A percentile compares a stretch with the other conserved stretches of the same genome.
Conservation (phyloP, 768 basidiomycete species). For the Boletellus ananiceps region DNA sequence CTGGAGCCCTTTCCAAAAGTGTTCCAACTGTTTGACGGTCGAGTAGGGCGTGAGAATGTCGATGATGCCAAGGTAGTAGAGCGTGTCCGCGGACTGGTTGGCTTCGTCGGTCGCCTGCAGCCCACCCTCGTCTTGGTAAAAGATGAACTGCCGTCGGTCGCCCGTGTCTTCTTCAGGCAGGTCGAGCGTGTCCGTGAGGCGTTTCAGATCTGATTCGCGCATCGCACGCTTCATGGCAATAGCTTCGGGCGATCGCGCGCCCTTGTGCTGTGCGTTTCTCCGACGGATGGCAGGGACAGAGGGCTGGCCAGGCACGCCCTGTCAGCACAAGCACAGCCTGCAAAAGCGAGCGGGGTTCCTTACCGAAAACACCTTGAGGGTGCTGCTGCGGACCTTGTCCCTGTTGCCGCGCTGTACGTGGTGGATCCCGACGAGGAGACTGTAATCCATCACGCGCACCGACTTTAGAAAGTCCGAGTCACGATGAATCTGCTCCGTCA, state of each 20-base stretch:
- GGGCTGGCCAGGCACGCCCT: constrained; percentile 43
- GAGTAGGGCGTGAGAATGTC: constrained; percentile 94
- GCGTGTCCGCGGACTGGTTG: constrained; percentile 67
- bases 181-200: constrained; percentile 49
- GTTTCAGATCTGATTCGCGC: constrained; percentile 75
- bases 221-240: constrained; percentile 83
- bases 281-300: constrained; percentile 61
- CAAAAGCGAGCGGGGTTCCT: constrained; percentile 18
- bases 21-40: constrained; percentile 72
- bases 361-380: constrained; percentile 89
- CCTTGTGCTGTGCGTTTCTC: constrained; percentile 56
- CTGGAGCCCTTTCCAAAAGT: constrained; percentile 86
- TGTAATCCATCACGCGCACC: constrained; percentile 95
- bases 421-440: constrained; percentile 90
- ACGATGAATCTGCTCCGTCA: constrained; percentile 86
- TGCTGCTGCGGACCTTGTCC: constrained; percentile 88
- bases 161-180: constrained; percentile 63
- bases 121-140: constrained; percentile 97
- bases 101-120: constrained; percentile 83
- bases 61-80: constrained; percentile 95
- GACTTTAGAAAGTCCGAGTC: constrained; percentile 82
- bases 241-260: constrained; percentile 62
- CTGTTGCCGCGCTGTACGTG: constrained; percentile 85
- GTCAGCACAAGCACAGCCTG: neutral
- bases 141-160: constrained; percentile 66